phyloP scores from a whole-genome alignment of 1,284 basidiomycete species.

The Pascua guehoae region DNA sequence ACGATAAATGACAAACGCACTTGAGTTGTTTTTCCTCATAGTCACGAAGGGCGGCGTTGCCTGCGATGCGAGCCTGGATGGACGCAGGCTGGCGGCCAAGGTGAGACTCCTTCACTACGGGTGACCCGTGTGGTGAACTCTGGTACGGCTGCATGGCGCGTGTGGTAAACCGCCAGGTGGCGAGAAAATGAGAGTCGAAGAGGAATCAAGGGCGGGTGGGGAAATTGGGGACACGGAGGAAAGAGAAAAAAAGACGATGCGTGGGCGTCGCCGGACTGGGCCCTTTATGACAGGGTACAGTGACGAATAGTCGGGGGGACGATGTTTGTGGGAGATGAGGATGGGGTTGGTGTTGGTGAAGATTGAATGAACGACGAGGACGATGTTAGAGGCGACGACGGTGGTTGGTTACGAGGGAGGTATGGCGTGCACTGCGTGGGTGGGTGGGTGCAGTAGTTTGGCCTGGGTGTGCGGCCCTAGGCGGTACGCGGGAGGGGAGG shows the following conservation, averaged over 20 bases:
- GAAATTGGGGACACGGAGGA: neutral
- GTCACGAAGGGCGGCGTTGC: slow-evolving; percentile 40
- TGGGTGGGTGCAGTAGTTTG: no score
- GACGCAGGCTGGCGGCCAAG: slow-evolving; percentile 31
- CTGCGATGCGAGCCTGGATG: slow-evolving; percentile 32
- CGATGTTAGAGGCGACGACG: neutral
- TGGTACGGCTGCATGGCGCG: slow-evolving; percentile 41
- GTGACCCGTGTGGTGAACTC: slow-evolving; percentile 30
- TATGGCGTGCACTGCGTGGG: no score
- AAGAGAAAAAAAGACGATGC: no score
- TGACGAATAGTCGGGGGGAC: no score
- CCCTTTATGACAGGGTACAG: no score
- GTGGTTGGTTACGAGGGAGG: no score
- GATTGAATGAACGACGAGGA: neutral
- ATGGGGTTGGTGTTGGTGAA: neutral
- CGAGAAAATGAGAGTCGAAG: neutral
- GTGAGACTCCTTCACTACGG: slow-evolving; percentile 43
- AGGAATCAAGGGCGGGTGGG: neutral
- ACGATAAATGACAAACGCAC: slow-evolving; percentile 19
- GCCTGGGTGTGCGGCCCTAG: no score
- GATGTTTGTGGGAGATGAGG: no score
- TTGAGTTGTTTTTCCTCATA: slow-evolving; percentile 48
- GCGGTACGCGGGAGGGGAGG: no score
- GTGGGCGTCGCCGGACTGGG: no score
- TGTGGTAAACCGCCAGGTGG: neutral